Evolutionary conservation across 31 red algal genomes (phyloP).

Genomic region (Odonthalia washingtoniensis): DNA sequence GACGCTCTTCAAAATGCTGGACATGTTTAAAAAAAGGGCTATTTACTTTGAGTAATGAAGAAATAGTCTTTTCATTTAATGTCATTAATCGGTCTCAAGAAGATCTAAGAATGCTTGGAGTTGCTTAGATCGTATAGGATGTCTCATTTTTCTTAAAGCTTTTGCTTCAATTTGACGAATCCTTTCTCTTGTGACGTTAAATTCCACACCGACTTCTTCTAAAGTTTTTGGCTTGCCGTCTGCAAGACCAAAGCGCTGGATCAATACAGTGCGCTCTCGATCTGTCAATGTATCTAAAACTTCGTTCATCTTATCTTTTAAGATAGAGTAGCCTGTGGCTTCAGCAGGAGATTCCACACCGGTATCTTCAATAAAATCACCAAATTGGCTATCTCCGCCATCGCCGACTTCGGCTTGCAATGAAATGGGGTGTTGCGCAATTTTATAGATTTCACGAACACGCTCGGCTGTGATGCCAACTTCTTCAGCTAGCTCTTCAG

Average conservation of each 20-base stretch:
- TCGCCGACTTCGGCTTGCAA: conserved; percentile 80
- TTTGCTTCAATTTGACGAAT: conserved; percentile 98
- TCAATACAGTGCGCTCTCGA: conserved; percentile 90
- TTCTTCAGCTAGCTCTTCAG: conserved; percentile 75
- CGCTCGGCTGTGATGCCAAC: conserved; percentile 69
- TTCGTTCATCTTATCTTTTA: conserved; percentile 86
- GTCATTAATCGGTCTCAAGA: too few relatives aligned
- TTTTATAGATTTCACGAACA: conserved; percentile 67
- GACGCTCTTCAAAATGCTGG: conserved; percentile 11
- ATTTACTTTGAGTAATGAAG: too few relatives aligned
- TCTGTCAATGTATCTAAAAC: conserved; percentile 87
- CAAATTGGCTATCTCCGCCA: conserved; percentile 57
- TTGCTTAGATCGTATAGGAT: conserved; percentile 61
- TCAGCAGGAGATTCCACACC: conserved; percentile 78
- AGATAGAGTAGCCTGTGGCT: conserved; percentile 62
- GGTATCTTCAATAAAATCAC: conserved; percentile 71
- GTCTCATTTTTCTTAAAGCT: conserved; percentile 94
- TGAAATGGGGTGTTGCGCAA: conserved; percentile 60
- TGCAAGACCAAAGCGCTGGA: conserved; percentile 92
- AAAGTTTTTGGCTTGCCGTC: conserved; percentile 90
- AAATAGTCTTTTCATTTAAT: too few relatives aligned
- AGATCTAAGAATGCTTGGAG: too few relatives aligned
- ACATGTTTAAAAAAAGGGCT: too few relatives aligned
- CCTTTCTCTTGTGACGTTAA: conserved; percentile 92
- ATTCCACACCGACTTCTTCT: conserved; percentile 89